phyloP scores from a whole-genome alignment of 2,329 filamentous ascomycete species.

The Emergomyces orientalis region DNA sequence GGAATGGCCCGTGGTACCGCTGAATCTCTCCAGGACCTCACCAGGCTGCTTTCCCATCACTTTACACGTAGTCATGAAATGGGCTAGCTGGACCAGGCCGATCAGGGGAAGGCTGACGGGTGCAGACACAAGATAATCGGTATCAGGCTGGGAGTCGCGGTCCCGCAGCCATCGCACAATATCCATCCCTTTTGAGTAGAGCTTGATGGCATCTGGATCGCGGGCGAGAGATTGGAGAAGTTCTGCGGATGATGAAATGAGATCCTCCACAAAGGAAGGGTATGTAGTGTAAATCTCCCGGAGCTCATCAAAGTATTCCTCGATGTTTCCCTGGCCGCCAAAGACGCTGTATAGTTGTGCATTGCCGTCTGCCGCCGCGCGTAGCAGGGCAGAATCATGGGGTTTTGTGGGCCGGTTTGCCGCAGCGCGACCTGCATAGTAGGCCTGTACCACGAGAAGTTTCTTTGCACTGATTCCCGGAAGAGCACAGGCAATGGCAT shows the following conservation, averaged over 20 bases:
- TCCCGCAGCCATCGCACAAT: constrained; percentile 88
- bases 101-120: constrained; percentile 95
- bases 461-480: constrained; percentile 93
- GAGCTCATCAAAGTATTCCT: constrained; percentile 98
- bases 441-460: constrained; percentile 76
- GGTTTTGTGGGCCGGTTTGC: constrained; percentile 78
- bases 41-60: constrained; percentile 83
- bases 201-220: constrained; percentile 80
- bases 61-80: constrained; percentile 91
- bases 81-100: constrained; percentile 87
- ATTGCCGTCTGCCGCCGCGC: constrained; percentile 73
- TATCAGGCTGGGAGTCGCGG: constrained; percentile 80
- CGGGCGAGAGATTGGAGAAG: constrained; percentile 77
- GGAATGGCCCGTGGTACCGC: constrained; percentile 88
- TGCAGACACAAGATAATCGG: constrained; percentile 87
- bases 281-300: constrained; percentile 87
- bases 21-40: constrained; percentile 71
- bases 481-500: constrained; percentile 73
- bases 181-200: constrained; percentile 95
- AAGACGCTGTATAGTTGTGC: constrained; percentile 90
- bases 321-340: constrained; percentile 95
- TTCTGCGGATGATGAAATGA: constrained; percentile 71
- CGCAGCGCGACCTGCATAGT: constrained; percentile 81
- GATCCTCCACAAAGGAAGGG: constrained; percentile 77
- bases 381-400: constrained; percentile 85